Percentiles rank a stretch among this genome's conserved stretches.
These are phyloP conservation scores for Lodderomyces jiufengensis DNA, from an alignment of 1,139 yeast genomes.

Conservation along the genomic window DNA sequence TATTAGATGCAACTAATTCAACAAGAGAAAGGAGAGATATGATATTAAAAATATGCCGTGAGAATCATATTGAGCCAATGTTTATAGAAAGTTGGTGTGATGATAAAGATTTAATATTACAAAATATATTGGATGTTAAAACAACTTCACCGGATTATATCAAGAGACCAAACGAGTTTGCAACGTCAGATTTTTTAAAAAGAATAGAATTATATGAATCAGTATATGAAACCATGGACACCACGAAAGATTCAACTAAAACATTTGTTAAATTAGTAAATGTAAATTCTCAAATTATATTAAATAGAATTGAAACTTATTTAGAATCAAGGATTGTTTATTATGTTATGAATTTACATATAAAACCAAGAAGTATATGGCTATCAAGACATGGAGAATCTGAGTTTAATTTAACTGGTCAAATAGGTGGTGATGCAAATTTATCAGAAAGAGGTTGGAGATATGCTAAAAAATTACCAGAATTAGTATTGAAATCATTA, in stretches of 20 bases:
- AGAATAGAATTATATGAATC: conserved; percentile 73
- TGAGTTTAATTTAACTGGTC: conserved; percentile 85
- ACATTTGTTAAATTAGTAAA: conserved; percentile 86
- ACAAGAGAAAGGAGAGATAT: conserved; percentile 66
- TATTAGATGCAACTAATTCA: conserved; percentile 81
- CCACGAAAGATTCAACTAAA: conserved; percentile 53
- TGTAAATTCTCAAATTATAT: conserved; percentile 81
- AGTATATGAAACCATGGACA: conserved; percentile 70
- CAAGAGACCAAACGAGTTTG: conserved; percentile 68
- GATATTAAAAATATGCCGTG: conserved; percentile 61
- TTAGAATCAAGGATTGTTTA: conserved; percentile 91
- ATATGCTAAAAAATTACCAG: conserved; percentile 82
- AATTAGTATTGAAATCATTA: conserved; percentile 67
- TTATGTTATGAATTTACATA: conserved; percentile 92
- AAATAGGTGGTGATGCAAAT: conserved; percentile 93
- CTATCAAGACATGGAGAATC: conserved; percentile 95
- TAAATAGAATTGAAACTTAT: conserved; percentile 84
- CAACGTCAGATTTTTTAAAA: conserved; percentile 65
- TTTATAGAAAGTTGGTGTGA: conserved; percentile 91
- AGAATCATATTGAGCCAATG: conserved; percentile 76
- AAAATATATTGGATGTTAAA: conserved; percentile 81
- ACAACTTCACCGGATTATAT: conserved; percentile 84
- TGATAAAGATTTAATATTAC: conserved; percentile 70
- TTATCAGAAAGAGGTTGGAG: conserved; percentile 81
- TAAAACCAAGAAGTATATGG: conserved; percentile 89